Percentiles rank a stretch among this genome's conserved stretches.
Conservation (phyloP, 192 early-diverging fungal genomes). For the Gigaspora rosea region DNA sequence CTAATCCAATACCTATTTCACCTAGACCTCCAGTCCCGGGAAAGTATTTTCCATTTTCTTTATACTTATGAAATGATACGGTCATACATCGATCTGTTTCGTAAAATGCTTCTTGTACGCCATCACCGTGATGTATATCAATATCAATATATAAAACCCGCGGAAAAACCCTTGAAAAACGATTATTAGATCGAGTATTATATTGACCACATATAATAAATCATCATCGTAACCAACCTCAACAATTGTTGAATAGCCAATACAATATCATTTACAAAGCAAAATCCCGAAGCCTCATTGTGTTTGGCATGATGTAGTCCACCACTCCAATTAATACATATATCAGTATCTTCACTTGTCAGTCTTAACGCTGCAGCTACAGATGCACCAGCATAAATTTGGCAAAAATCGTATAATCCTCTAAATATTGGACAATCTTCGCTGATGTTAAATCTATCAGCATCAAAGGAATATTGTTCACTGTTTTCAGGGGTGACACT, state of each 20-base stretch:
- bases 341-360: conserved; percentile 78
- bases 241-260: conserved; percentile 88
- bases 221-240: conserved; percentile 43
- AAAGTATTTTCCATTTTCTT: conserved; percentile 80
- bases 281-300: conserved; percentile 91
- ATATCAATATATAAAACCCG: conserved; percentile 96
- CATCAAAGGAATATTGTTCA: conserved; percentile 58
- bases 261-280: conserved; percentile 98
- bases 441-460: conserved; percentile 83
- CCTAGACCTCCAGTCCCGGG: conserved; percentile 84
- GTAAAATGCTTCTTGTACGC: conserved; percentile 96
- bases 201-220: background rate
- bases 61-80: conserved; percentile 92
- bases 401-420: conserved; percentile 95
- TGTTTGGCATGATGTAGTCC: conserved; percentile 94
- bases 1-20: conserved; percentile 77
- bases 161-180: conserved; percentile 58
- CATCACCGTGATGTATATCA: conserved; percentile 98
- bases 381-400: conserved; percentile 90
- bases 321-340: conserved; percentile 98
- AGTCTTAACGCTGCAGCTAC: conserved; percentile 90
- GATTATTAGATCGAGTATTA: too few species aligned
- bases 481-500: conserved; percentile 74
- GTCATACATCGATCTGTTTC: conserved; percentile 93
- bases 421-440: conserved; percentile 99